A percentile compares a stretch with the other conserved stretches of the same genome.
These are phyloP conservation scores for Aspergillus pseudonomiae DNA, from an alignment of 2,329 filamentous ascomycete species.

Conservation along the genomic window DNA sequence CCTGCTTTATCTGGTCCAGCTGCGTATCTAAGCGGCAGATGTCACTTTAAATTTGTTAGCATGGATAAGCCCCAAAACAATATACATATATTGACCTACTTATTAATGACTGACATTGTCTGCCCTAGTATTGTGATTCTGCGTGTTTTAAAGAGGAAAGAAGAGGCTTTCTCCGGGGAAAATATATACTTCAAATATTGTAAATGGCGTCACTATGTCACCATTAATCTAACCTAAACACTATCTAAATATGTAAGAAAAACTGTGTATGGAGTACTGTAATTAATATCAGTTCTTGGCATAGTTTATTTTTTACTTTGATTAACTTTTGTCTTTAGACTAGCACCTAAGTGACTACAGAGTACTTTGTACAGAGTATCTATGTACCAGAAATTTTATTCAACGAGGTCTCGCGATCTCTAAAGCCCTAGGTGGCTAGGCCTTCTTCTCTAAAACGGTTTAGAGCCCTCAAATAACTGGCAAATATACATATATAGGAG, in stretches of 20 bases:
- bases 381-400: too few relatives aligned
- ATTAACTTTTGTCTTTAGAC: too few relatives aligned
- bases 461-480: too few relatives aligned
- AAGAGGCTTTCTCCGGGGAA: neutral
- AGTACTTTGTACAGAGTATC: too few relatives aligned
- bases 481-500: too few relatives aligned
- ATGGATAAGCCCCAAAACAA: neutral
- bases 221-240: neutral
- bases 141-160: neutral
- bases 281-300: neutral
- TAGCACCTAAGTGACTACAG: too few relatives aligned
- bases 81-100: conserved; percentile 9
- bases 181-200: neutral
- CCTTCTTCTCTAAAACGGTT: too few relatives aligned
- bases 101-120: conserved; percentile 18
- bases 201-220: neutral
- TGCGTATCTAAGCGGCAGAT: conserved; percentile 60
- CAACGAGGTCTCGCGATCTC: too few relatives aligned
- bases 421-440: too few relatives aligned
- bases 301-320: neutral
- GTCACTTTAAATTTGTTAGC: conserved; percentile 45
- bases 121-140: neutral
- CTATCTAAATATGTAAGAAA: neutral
- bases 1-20: conserved; percentile 60
- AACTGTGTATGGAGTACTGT: neutral